phyloP scores from a whole-genome alignment of 2,329 filamentous ascomycete species.

The Simplicillium sp. region DNA sequence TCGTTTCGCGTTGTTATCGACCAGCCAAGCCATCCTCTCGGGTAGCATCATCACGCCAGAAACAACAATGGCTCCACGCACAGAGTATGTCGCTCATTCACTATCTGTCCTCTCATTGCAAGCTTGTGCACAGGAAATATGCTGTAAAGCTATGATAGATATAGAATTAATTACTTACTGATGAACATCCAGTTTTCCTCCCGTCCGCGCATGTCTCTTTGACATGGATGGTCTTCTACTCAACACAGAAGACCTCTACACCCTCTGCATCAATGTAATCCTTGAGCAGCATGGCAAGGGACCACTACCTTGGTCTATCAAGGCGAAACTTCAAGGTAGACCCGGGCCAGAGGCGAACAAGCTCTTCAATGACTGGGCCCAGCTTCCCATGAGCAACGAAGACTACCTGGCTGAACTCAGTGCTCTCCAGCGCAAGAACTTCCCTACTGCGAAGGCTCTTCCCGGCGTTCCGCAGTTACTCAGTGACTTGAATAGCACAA shows the following conservation, averaged over 20 bases:
- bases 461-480: conserved; percentile 70
- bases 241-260: conserved; percentile 87
- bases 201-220: conserved; percentile 85
- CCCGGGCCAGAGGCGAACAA: conserved; percentile 42
- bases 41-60: too few relatives aligned
- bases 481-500: conserved; percentile 41
- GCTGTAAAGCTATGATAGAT: too few relatives aligned
- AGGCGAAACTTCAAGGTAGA: conserved; percentile 68
- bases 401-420: conserved; percentile 54
- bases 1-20: too few relatives aligned
- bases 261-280: conserved; percentile 70
- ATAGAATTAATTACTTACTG: not conserved
- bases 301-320: conserved; percentile 82
- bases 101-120: too few relatives aligned
- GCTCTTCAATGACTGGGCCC: conserved; percentile 67
- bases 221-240: conserved; percentile 98
- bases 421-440: conserved; percentile 59
- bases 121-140: too few relatives aligned
- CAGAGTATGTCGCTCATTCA: conserved; percentile 28
- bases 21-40: too few relatives aligned
- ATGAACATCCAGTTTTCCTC: conserved; percentile 52
- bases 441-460: conserved; percentile 65
- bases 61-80: conserved; percentile 29
- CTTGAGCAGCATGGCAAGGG: conserved; percentile 67
- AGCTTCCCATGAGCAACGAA: conserved; percentile 65